Percentiles rank a stretch among this genome's conserved stretches.
Evolutionary conservation across 352 stramenopile species (phyloP).

Genomic region (Plasmopara muralis): DNA sequence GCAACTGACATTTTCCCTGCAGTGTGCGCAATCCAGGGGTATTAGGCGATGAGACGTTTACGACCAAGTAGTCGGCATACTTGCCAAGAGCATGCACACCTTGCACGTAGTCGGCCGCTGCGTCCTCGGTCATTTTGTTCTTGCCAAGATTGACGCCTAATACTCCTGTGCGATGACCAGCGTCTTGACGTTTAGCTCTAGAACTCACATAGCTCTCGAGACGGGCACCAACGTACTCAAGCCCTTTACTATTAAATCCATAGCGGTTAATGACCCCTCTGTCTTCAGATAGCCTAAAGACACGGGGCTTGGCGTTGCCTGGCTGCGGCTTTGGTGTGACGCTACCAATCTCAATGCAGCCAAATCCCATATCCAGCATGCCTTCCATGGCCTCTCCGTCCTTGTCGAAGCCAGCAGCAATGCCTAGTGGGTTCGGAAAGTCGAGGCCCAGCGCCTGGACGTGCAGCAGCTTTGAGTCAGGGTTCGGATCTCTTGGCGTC

Average conservation of each 20-base stretch:
- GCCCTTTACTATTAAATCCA: slow-evolving; percentile 95
- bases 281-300: slow-evolving; percentile 95
- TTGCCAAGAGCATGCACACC: slow-evolving; percentile 89
- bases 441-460: slow-evolving; percentile 54
- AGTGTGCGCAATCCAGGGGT: slow-evolving; percentile 84
- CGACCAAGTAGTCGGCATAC: slow-evolving; percentile 96
- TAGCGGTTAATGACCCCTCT: slow-evolving; percentile 96
- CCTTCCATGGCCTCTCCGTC: slow-evolving; percentile 89
- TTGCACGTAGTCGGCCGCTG: slow-evolving; percentile 83
- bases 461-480: slow-evolving; percentile 47
- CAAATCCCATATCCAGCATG: slow-evolving; percentile 93
- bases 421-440: slow-evolving; percentile 91
- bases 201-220: slow-evolving; percentile 53
- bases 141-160: slow-evolving; percentile 97
- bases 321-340: slow-evolving; percentile 91
- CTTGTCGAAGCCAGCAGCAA: slow-evolving; percentile 98
- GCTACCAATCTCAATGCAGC: slow-evolving; percentile 92
- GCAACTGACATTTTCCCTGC: slow-evolving; percentile 77
- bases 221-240: slow-evolving; percentile 67
- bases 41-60: slow-evolving; percentile 98
- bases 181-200: slow-evolving; percentile 22
- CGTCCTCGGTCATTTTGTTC: slow-evolving; percentile 91
- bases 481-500: slow-evolving; percentile 48
- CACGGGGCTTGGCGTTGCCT: slow-evolving; percentile 94
- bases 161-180: slow-evolving; percentile 62